Conservation (phyloP, 495 filamentous ascomycete genomes). For the Aspergillus nanangensis region DNA sequence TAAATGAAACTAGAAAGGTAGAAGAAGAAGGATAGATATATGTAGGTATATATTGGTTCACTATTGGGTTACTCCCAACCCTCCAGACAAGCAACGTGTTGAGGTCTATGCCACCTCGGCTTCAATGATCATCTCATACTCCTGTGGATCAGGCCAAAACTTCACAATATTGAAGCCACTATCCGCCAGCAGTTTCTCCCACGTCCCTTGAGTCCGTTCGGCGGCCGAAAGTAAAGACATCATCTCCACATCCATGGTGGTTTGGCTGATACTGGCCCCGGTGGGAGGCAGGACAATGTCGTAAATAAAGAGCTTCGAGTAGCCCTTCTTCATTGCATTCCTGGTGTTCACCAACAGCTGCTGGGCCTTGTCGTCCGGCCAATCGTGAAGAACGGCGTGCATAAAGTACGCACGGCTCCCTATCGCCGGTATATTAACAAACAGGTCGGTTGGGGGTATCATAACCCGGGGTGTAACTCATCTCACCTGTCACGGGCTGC, state of each 20-base stretch:
- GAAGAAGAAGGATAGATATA: no score
- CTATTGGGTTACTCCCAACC: no score
- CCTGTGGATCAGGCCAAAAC: conserved; percentile 32
- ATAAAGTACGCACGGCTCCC: conserved; percentile 40
- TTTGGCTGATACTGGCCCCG: conserved; percentile 20
- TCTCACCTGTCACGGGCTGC: conserved; percentile 44
- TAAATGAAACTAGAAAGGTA: no score
- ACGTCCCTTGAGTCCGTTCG: conserved; percentile 33
- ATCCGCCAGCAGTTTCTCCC: conserved; percentile 29
- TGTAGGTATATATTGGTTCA: no score
- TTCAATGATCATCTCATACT: conserved; percentile 29
- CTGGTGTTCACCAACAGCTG: conserved; percentile 17
- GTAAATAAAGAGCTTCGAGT: conserved; percentile 42
- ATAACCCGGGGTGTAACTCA: no score
- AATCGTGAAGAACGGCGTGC: conserved; percentile 44
- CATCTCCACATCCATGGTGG: conserved; percentile 34
- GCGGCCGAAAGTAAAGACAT: conserved; percentile 29
- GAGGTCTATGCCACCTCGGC: conserved; percentile 18
- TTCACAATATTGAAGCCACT: conserved; percentile 40
- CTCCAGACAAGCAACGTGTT: no score
- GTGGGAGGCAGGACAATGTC: conserved; percentile 36
- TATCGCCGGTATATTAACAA: conserved; percentile 1
- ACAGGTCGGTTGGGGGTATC: no score
- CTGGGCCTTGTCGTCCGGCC: conserved; percentile 28
- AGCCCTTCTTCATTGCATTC: conserved; percentile 38